Evolutionary conservation across 768 basidiomycete species (phyloP).

Genomic region (Suillus spraguei): DNA sequence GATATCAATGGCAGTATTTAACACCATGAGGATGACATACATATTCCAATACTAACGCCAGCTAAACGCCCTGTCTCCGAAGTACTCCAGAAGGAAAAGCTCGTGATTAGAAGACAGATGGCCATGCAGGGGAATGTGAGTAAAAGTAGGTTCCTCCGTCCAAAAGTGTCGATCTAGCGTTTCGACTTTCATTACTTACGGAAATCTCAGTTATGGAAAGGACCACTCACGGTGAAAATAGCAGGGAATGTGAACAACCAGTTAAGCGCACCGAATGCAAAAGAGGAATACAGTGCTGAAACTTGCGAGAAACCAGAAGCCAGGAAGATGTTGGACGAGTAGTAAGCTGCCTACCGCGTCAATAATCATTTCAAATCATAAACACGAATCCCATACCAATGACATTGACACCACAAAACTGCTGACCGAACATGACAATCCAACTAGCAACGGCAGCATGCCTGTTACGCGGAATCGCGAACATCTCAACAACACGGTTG

Average conservation of each 20-base stretch:
- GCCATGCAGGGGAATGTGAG: conserved; percentile 86
- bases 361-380: background rate
- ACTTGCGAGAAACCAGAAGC: conserved; percentile 55
- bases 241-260: conserved; percentile 70
- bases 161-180: conserved; percentile 68
- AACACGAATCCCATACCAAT: conserved; percentile 31
- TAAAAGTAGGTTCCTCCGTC: conserved; percentile 73
- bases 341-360: conserved; percentile 56
- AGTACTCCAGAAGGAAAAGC: conserved; percentile 66
- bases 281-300: conserved; percentile 62
- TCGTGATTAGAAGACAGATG: conserved; percentile 70
- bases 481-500: conserved; percentile 66
- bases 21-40: conserved; percentile 14
- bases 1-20: conserved; percentile 12
- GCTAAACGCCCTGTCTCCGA: conserved; percentile 39
- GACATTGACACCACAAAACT: conserved; percentile 84
- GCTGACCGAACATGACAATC: conserved; percentile 80
- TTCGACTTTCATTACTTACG: conserved; percentile 21
- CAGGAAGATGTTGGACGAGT: conserved; percentile 76
- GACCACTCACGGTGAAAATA: conserved; percentile 49
- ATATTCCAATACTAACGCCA: conserved; percentile 56
- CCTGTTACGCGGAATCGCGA: conserved; percentile 74
- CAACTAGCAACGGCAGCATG: conserved; percentile 61
- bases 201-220: conserved; percentile 16
- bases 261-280: conserved; percentile 69